Evolutionary conservation across 768 basidiomycete species (phyloP), one percentile per base, ranked within the genome.

Genomic region (Naematelia aurantialba): DNA sequence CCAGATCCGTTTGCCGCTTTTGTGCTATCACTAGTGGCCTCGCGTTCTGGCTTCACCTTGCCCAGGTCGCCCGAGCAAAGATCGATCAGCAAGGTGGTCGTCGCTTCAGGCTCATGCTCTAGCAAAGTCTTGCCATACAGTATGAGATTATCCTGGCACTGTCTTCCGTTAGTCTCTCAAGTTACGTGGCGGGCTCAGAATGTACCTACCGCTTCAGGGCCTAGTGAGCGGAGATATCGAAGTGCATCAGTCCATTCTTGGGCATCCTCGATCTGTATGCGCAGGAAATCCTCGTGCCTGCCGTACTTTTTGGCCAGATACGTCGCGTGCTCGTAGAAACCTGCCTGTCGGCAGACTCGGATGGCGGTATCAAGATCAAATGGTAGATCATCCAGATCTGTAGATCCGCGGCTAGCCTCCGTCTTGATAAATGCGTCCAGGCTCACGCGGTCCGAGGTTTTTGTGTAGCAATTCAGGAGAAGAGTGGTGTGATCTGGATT

Each of bases 341-440:
- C 91, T 1, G 92, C 94, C 76, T 98, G 94, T 25, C 96, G 83
- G 69, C 93, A 97, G 26, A 98, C 94, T 2, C 91, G 84, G 54
- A 99, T 97, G 0, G 92, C 96, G 0, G 96, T 99, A 61, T 94
- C 91, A 45, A 99, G 82, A 73, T 98, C 96, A 73, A 98, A 99
- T 0, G 94, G 96, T 2, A 94, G 82, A 71, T 93, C 91, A 45
- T 69, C 69, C 29, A 81, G 80, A n/a, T 45, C 59, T 3, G 52
- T 59, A 56, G 69, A 49, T n/a, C 66, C 55, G 31, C 72, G 78
- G 72, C 45, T 50, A 5, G 89, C 85, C 72, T 91, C 90, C 2
- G 89, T 86, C 76, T 89, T 90, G 79, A 99, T 89, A 76, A 99
- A 99, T 59, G 82, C 85, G 67, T 97, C 91, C 1, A 98, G 83